A percentile compares a stretch with the other conserved stretches of the same genome.
phyloP scores from a whole-genome alignment of 2,329 filamentous ascomycete genomes.

The Zymoseptoria brevis region DNA sequence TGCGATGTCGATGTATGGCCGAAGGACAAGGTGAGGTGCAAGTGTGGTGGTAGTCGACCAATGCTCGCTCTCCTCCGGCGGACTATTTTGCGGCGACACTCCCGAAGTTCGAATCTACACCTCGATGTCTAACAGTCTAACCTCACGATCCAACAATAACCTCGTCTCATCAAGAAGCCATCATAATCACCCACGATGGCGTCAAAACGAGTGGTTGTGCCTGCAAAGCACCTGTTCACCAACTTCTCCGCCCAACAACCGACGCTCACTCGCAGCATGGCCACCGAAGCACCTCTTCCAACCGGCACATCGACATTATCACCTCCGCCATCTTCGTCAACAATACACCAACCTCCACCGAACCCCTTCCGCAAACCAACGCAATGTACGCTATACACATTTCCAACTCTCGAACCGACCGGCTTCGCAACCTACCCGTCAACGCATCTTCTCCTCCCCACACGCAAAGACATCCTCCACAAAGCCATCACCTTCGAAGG shows the following conservation, averaged over 20 bases:
- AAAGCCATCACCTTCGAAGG: slow-evolving; percentile 88
- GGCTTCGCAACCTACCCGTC: slow-evolving; percentile 69
- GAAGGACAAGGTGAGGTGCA: not conserved
- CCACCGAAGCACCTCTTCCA: slow-evolving; percentile 44
- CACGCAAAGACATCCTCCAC: slow-evolving; percentile 87
- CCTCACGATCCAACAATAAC: not conserved
- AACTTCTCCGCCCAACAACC: slow-evolving; percentile 17
- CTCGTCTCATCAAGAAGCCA: slow-evolving; percentile 9
- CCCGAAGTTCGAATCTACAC: not conserved
- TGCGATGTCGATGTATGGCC: not conserved
- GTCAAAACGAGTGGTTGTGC: slow-evolving; percentile 31
- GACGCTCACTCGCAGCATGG: slow-evolving; percentile 47
- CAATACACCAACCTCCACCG: slow-evolving; percentile 15
- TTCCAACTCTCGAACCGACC: slow-evolving; percentile 79
- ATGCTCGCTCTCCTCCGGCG: not conserved
- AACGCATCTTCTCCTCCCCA: slow-evolving; percentile 76
- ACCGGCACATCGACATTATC: slow-evolving; percentile 21
- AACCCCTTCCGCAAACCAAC: slow-evolving; percentile 53
- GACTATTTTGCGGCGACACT: not conserved
- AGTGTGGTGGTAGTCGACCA: not conserved
- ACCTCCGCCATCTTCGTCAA: slow-evolving; percentile 12
- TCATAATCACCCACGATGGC: slow-evolving; percentile 29
- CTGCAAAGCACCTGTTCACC: slow-evolving; percentile 30
- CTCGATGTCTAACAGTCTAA: not conserved
- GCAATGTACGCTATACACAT: slow-evolving; percentile 78